Evolutionary conservation across 2,329 filamentous ascomycete genomes (phyloP).

Genomic region (Fusarium sp.): DNA sequence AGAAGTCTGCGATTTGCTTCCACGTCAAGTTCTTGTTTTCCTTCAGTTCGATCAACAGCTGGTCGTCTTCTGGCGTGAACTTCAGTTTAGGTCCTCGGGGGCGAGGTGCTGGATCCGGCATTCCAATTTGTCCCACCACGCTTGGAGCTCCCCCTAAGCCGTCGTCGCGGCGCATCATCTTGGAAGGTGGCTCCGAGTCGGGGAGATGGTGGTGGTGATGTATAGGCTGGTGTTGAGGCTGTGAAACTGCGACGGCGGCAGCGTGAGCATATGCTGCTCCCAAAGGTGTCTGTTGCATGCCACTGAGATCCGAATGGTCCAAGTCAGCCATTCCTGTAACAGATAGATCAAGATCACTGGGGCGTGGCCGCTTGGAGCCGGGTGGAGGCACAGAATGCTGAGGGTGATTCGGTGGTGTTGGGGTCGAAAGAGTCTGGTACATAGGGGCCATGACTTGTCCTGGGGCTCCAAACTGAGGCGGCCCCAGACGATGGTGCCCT

Average conservation of each 20-base stretch:
- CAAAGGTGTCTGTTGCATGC: slow-evolving; percentile 64
- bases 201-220: slow-evolving; percentile 87
- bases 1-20: slow-evolving; percentile 98
- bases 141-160: slow-evolving; percentile 74
- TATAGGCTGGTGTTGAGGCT: slow-evolving; percentile 59
- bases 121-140: slow-evolving; percentile 85
- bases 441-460: slow-evolving; percentile 62
- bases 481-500: slow-evolving; percentile 61
- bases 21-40: slow-evolving; percentile 95
- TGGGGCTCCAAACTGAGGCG: slow-evolving; percentile 62
- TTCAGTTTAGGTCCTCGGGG: slow-evolving; percentile 91
- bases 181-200: slow-evolving; percentile 74
- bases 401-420: slow-evolving; percentile 47
- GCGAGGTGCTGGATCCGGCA: slow-evolving; percentile 83
- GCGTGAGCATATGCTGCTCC: slow-evolving; percentile 62
- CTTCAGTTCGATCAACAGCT: slow-evolving; percentile 87
- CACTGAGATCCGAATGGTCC: slow-evolving; percentile 64
- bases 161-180: slow-evolving; percentile 71
- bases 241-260: slow-evolving; percentile 45
- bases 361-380: slow-evolving; percentile 63
- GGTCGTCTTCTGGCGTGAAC: slow-evolving; percentile 92
- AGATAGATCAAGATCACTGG: slow-evolving; percentile 68
- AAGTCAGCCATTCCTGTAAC: slow-evolving; percentile 62
- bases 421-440: slow-evolving; percentile 60
- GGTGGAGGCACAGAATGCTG: slow-evolving; percentile 43